A percentile compares a stretch with the other conserved stretches of the same genome.
Conservation (phyloP, 1,284 basidiomycete genomes). For the Ceratobasidium sp. region DNA sequence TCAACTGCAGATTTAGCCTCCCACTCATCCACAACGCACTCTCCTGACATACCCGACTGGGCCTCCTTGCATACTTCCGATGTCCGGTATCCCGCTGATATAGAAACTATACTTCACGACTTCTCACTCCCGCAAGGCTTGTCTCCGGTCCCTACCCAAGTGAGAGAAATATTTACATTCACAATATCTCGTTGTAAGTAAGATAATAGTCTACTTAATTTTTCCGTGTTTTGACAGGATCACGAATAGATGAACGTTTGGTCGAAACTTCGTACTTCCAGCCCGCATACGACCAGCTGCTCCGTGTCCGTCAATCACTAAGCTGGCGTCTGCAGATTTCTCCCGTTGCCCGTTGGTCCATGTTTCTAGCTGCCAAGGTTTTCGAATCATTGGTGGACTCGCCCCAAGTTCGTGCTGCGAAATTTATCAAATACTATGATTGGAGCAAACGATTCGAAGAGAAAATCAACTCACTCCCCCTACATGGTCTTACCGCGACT, state of each 20-base stretch:
- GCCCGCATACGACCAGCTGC: not conserved
- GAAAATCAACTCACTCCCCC: not conserved
- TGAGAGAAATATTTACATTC: not conserved
- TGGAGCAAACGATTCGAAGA: conserved; percentile 14
- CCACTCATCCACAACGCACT: not conserved
- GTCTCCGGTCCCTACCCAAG: not conserved
- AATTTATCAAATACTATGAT: not conserved
- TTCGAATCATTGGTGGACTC: conserved; percentile 8
- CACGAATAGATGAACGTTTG: conserved; percentile 12
- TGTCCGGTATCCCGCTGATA: not conserved
- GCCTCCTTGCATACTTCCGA: too few relatives aligned
- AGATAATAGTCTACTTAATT: not conserved
- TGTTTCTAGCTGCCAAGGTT: conserved; percentile 10
- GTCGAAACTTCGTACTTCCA: conserved; percentile 11
- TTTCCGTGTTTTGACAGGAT: not conserved
- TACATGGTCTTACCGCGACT: not conserved
- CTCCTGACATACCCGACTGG: not conserved
- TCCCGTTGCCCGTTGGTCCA: conserved; percentile 8
- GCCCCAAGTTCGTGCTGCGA: not conserved
- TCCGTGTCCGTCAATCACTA: not conserved
- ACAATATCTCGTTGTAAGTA: not conserved
- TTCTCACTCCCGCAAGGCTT: not conserved
- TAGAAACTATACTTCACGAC: too few relatives aligned
- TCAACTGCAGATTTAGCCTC: not conserved
- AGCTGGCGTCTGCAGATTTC: conserved; percentile 23